Evolutionary conservation across 2,329 filamentous ascomycete genomes (phyloP), one percentile per base, ranked within the genome.

Genomic region (Neopestalotiopsis clavispora): DNA sequence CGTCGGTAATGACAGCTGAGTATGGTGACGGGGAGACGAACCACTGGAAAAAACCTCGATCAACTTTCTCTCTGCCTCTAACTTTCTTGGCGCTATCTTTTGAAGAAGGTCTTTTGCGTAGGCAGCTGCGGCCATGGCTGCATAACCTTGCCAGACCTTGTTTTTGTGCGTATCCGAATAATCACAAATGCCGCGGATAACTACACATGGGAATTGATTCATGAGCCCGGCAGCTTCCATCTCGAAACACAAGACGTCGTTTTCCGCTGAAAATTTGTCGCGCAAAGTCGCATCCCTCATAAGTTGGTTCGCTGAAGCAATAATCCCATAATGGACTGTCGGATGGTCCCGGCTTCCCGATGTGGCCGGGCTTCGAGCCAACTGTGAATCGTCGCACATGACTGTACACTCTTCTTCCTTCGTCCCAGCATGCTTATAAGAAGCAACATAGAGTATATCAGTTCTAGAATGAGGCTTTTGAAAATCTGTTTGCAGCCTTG

Each of bases 241-340:
- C 66, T 80, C 79, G 62, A 80, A 80, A 63, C 76, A 78, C 3
- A 67, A 52, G 4, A 49, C 20, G 23, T 63, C 58, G 3, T n/a
- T 45, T 30, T 67, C 40, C 2, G 28, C 23, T 12, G 73, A 59
- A 4, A 79, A 64, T 30, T 60, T 67, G 66, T 81, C 77, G 1
- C 80, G 71, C 3, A 70, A 5, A 1, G 7, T 1, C 0, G 73
- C 77, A 59, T 79, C 64, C 34, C 76, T 76, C 69, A 81, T 77
- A 17, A 80, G 1, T n/a, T 69, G 68, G 63, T 80, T 78, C 0
- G 58, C 77, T 0, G 76, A 80, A 0, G 78, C 80, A 66, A 82
- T 80, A 0, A 77, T 40, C 0, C 80, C 81, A 45, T 79, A 79
- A 67, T 81, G 78, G 3, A 81, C 69, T 12, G 64, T 57, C 7